Evolutionary conservation across 768 basidiomycete species (phyloP), one percentile per base, ranked within the genome.

Genomic region (Pilatotrama ljubarskyi): DNA sequence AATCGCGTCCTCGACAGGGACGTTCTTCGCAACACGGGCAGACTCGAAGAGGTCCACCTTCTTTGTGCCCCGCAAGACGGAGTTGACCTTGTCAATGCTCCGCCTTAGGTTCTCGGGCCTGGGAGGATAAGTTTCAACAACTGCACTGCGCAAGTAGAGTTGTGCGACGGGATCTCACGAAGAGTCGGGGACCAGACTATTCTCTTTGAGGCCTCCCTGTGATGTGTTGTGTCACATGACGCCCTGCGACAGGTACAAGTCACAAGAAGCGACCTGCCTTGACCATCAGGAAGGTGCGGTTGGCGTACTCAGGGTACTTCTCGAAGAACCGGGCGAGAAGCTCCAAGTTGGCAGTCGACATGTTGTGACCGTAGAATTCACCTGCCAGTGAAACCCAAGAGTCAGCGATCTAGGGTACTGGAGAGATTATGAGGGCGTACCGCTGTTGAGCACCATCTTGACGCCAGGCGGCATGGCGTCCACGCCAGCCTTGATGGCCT

Each of bases 21-120:
- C 64, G 2, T 71, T 76, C 6, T 65, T 64, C 32, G 83, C 82
- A 18, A 82, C 72, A 6, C 84, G 76, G 1, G 84, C 81, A 22
- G 74, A 71, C 68, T 87, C 72, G 70, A 82, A 90, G 2, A 89
- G 70, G 68, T 90, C 88, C 57, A 88, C 66, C 58, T 75, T 79
- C 73, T 84, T 84, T 55, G 74, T 79, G 20, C 79, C 78, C 0
- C 82, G 77, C 5, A 87, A 74, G 13, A 75, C 74, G 3, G 69
- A 72, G 49, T 78, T 75, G 66, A 81, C 75, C 24, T 72, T 69
- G 24, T 76, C 70, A n/a, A 86, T 74, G 54, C 84, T 83, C n/a
- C 75, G 69, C 9, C 79, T 69, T 7, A 86, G 67, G 63, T 78
- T 79, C 55, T 79, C 82, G 6, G 64, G 59, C 17, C 68, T 71